Percentiles rank a stretch among this genome's conserved stretches.
Conservation (phyloP, 2,329 filamentous ascomycete species). For the Penicillium aurantiogriseum region DNA sequence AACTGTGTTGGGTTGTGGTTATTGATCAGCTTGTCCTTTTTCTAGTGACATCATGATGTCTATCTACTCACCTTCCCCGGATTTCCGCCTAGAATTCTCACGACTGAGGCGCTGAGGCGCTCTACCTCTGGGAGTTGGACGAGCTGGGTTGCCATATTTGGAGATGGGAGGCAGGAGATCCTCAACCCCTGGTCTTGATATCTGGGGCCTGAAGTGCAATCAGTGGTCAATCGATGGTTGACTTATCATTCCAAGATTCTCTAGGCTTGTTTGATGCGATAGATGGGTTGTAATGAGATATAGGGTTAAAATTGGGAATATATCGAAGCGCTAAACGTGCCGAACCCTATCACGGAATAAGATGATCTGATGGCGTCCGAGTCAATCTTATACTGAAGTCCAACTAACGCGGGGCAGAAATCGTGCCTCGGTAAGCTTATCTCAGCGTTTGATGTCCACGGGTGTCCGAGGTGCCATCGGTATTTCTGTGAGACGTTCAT, state of each 20-base stretch:
- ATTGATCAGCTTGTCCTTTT: constrained; percentile 6
- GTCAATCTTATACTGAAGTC: background rate
- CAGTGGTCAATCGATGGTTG: background rate
- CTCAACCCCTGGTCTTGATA: background rate
- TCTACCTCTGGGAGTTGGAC: constrained; percentile 69
- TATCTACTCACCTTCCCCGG: constrained; percentile 67
- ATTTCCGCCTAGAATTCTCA: constrained; percentile 86
- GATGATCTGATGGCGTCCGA: background rate
- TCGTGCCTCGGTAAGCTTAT: constrained; percentile 24
- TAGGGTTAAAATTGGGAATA: background rate
- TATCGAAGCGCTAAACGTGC: background rate
- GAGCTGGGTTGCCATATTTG: constrained; percentile 60
- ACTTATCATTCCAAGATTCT: constrained; percentile 6
- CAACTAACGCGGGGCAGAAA: constrained; percentile 12
- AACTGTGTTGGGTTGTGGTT: constrained; percentile 40
- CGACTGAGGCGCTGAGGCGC: constrained; percentile 71
- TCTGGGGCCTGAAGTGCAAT: background rate
- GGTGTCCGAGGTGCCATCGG: background rate
- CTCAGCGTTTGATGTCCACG: constrained; percentile 12
- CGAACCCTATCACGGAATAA: background rate
- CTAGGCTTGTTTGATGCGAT: background rate
- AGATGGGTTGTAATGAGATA: background rate
- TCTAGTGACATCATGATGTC: background rate
- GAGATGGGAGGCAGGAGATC: background rate
- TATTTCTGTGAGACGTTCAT: too few relatives aligned